Evolutionary conservation across 2,329 filamentous ascomycete genomes (phyloP), one percentile per base, ranked within the genome.

Genomic region (Aspergillus hortae): DNA sequence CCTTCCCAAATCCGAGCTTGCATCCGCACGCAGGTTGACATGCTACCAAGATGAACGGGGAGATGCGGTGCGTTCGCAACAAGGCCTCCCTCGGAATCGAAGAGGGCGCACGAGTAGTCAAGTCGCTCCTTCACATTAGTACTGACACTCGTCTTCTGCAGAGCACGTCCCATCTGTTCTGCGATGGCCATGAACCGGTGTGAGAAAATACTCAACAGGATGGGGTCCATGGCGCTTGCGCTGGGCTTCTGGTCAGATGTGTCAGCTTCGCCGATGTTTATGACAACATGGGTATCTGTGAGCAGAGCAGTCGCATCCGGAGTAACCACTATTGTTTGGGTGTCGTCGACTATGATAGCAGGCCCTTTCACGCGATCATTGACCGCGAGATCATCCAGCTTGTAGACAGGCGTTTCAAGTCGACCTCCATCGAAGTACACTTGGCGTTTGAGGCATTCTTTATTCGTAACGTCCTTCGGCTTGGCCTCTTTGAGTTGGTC

Each of bases 161-260:
- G 72, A 11, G 87, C 85, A 49, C 87, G 77, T 1, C 89, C 88
- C 89, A 92, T 92, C 64, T 92, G 88, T 69, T 92, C 89, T 1
- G 89, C 89, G 60, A 92, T 90, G 6, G 86, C 85, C 88, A 92
- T 92, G 71, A 92, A 92, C 6, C 89, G 80, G 66, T 92, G 88
- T 1, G 86, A 87, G 59, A 92, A 92, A 52, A 92, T 88, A 63
- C 84, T 87, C 2, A 92, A 78, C 73, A 89, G 80, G 58, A 92
- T 88, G 0, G 88, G 88, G 65, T 92, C 87, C 0, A 89, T 84
- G 51, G 84, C 80, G 41, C 77, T 77, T 12, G 59, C 71, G 45
- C 72, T 73, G 36, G 79, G 67, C 5, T n/a, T 40, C 42, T 49
- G 54, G 9, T 30, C 27, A 30, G 7, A 30, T 30, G 27, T 30